Evolutionary conservation across 352 stramenopile genomes (phyloP).

Genomic region (Phytophthora multivora): DNA sequence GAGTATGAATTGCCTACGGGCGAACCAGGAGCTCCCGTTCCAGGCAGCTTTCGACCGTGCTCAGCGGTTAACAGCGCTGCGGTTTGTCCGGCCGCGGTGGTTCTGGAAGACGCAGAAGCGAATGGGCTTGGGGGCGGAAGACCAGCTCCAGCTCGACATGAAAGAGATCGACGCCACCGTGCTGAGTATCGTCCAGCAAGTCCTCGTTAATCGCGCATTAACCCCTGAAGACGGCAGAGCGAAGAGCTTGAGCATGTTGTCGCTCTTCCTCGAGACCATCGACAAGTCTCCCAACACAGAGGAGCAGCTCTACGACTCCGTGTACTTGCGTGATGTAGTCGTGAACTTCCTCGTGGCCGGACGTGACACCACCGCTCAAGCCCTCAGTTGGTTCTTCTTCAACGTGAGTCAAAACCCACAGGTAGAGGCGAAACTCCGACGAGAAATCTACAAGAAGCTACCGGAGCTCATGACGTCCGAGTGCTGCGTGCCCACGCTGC

Average conservation of each 20-base stretch:
- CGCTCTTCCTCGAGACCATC: constrained; percentile 37
- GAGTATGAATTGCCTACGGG: constrained; percentile 40
- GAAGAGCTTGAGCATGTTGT: constrained; percentile 24
- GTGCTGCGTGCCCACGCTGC: constrained; percentile 15
- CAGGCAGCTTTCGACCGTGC: constrained; percentile 59
- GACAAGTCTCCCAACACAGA: constrained; percentile 24
- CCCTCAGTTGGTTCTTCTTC: constrained; percentile 78
- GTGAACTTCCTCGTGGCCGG: constrained; percentile 84
- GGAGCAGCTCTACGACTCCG: constrained; percentile 32
- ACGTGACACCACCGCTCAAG: constrained; percentile 78
- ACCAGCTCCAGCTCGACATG: constrained; percentile 44
- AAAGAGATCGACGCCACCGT: constrained; percentile 47
- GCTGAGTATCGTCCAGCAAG: constrained; percentile 44
- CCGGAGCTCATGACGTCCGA: constrained; percentile 24
- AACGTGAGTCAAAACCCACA: constrained; percentile 55
- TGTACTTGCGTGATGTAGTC: constrained; percentile 73
- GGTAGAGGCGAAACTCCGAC: constrained; percentile 48
- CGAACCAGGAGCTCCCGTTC: constrained; percentile 53
- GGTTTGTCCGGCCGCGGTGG: constrained; percentile 46
- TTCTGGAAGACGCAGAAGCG: constrained; percentile 56
- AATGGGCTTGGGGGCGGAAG: constrained; percentile 42
- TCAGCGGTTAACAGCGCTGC: constrained; percentile 35
- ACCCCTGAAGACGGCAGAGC: constrained; percentile 4
- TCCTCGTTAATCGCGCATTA: constrained; percentile 19
- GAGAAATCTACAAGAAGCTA: constrained; percentile 46